Percentiles rank a stretch among this genome's conserved stretches.
These are phyloP conservation scores for Boletus barrowsii DNA, from an alignment of 768 basidiomycete genomes.

Conservation along the genomic window DNA sequence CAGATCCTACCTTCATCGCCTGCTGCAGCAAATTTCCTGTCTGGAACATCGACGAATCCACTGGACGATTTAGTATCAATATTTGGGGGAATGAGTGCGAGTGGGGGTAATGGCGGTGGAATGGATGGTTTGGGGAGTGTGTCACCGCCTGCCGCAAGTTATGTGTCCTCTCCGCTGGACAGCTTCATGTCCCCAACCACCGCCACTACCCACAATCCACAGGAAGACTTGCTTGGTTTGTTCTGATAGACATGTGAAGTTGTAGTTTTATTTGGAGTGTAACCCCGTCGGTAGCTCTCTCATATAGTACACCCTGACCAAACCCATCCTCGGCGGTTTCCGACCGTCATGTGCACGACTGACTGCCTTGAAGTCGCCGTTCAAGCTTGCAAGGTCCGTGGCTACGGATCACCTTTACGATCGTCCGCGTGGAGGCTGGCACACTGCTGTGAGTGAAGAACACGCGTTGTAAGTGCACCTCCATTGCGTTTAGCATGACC, in stretches of 20 bases:
- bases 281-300: too few species aligned
- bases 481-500: too few species aligned
- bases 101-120: constrained; percentile 11
- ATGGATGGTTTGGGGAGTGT: constrained; percentile 19
- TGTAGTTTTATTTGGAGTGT: neutral
- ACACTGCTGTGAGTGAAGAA: too few species aligned
- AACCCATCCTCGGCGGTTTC: too few species aligned
- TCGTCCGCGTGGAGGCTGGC: too few species aligned
- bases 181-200: constrained; percentile 14
- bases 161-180: constrained; percentile 20
- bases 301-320: too few species aligned
- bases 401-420: too few species aligned
- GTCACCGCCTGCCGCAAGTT: constrained; percentile 4
- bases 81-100: constrained; percentile 58
- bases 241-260: constrained; percentile 36
- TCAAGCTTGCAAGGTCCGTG: too few species aligned
- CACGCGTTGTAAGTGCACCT: too few species aligned
- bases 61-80: constrained; percentile 92
- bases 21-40: constrained; percentile 69
- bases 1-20: constrained; percentile 68
- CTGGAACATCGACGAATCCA: constrained; percentile 83
- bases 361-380: too few species aligned
- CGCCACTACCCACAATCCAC: constrained; percentile 29
- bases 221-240: constrained; percentile 56
- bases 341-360: too few species aligned